Evolutionary conservation across 2,329 filamentous ascomycete genomes (phyloP).

Genomic region (Cladophialophora bantiana): DNA sequence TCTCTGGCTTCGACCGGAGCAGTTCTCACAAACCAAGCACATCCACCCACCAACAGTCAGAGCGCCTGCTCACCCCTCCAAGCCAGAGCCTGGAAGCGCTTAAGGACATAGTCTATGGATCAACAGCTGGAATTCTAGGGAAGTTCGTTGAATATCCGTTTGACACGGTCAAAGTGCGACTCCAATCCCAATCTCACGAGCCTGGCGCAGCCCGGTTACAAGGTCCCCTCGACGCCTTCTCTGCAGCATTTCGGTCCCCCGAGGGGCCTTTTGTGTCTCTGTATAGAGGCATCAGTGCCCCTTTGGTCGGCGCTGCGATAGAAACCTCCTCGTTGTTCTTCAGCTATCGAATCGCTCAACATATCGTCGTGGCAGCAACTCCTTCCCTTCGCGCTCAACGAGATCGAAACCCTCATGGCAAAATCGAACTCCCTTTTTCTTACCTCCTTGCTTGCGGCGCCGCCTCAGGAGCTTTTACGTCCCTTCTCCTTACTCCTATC

Average conservation of each 20-base stretch:
- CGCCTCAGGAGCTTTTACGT: slow-evolving; percentile 86
- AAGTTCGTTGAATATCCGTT: slow-evolving; percentile 99
- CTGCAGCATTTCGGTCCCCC: slow-evolving; percentile 74
- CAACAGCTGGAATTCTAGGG: slow-evolving; percentile 82
- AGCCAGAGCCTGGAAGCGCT: slow-evolving; percentile 70
- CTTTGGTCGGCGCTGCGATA: slow-evolving; percentile 85
- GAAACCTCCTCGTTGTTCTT: slow-evolving; percentile 94
- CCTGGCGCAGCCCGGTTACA: slow-evolving; percentile 50
- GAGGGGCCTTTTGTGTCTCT: slow-evolving; percentile 78
- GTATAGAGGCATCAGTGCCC: slow-evolving; percentile 92
- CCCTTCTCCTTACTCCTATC: slow-evolving; percentile 88
- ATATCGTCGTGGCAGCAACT: slow-evolving; percentile 69
- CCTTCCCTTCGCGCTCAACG: slow-evolving; percentile 51
- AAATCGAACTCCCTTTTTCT: slow-evolving; percentile 68
- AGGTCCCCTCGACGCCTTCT: slow-evolving; percentile 90
- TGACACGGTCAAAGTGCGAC: slow-evolving; percentile 95
- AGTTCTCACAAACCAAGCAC: slow-evolving; percentile 8
- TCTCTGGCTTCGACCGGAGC: slow-evolving; percentile 32
- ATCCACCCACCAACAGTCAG: slow-evolving; percentile 16
- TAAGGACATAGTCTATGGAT: slow-evolving; percentile 89
- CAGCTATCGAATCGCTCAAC: slow-evolving; percentile 75
- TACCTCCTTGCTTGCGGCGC: slow-evolving; percentile 82
- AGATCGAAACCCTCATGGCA: slow-evolving; percentile 45
- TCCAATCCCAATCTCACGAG: slow-evolving; percentile 94
- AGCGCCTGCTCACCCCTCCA: slow-evolving; percentile 36